phyloP scores from a whole-genome alignment of 805 yeast genomes.

The Vanderwaltozyma yarrowii region DNA sequence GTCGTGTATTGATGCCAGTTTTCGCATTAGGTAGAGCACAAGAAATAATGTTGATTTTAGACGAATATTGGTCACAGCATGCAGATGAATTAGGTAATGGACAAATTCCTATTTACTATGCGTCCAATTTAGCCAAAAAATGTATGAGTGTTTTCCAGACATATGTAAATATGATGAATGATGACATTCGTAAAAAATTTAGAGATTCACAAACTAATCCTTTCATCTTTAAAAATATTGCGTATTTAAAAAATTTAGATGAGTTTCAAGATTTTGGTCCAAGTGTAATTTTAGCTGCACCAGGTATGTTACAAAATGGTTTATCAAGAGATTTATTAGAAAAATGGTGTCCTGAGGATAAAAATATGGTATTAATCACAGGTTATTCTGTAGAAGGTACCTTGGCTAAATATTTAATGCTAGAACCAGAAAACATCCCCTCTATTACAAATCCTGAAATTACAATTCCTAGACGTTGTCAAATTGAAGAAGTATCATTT shows the following conservation, averaged over 20 bases:
- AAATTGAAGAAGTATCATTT: slow-evolving; percentile 88
- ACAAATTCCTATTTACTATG: slow-evolving; percentile 75
- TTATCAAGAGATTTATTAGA: slow-evolving; percentile 84
- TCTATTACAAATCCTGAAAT: slow-evolving; percentile 72
- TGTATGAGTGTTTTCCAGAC: slow-evolving; percentile 98
- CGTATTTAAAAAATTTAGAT: slow-evolving; percentile 69
- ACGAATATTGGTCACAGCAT: slow-evolving; percentile 88
- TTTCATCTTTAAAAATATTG: slow-evolving; percentile 77
- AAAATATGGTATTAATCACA: slow-evolving; percentile 77
- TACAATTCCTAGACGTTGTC: slow-evolving; percentile 75
- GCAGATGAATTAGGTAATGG: slow-evolving; percentile 56
- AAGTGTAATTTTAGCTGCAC: slow-evolving; percentile 91
- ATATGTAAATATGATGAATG: slow-evolving; percentile 95
- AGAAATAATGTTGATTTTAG: slow-evolving; percentile 78
- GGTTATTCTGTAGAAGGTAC: slow-evolving; percentile 99
- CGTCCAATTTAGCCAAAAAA: slow-evolving; percentile 85
- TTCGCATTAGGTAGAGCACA: slow-evolving; percentile 97
- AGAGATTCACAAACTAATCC: slow-evolving; percentile 80
- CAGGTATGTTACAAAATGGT: slow-evolving; percentile 98
- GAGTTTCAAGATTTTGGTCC: slow-evolving; percentile 90
- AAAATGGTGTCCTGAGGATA: slow-evolving; percentile 95
- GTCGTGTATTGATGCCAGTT: slow-evolving; percentile 85
- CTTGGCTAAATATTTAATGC: slow-evolving; percentile 80
- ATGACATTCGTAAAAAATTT: slow-evolving; percentile 63
- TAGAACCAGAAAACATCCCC: slow-evolving; percentile 87